Conservation (phyloP, 768 basidiomycete species). For the Saitozyma sp. region DNA sequence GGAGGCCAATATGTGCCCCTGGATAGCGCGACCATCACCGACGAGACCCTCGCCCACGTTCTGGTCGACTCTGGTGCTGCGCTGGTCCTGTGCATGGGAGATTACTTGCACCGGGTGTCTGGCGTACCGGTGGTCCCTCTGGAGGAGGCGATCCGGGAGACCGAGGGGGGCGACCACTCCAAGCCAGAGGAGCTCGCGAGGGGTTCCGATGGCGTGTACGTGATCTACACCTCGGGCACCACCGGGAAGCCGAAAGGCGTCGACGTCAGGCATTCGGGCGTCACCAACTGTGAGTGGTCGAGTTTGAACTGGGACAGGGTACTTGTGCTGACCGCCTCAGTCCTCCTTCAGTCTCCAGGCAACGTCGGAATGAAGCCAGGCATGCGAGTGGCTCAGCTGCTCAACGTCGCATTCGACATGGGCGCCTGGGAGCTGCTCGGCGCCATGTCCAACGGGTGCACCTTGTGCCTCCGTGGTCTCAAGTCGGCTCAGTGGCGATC, state of each 20-base stretch:
- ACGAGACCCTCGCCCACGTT: constrained; percentile 60
- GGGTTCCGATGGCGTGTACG: constrained; percentile 58
- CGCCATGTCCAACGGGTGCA: constrained; percentile 59
- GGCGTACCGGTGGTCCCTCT: constrained; percentile 16
- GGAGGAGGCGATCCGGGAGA: neutral
- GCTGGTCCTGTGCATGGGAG: constrained; percentile 56
- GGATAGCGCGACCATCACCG: constrained; percentile 63
- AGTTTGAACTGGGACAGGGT: too few relatives aligned
- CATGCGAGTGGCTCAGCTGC: constrained; percentile 61
- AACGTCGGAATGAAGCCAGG: constrained; percentile 64
- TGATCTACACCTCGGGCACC: constrained; percentile 64
- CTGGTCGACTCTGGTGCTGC: constrained; percentile 57
- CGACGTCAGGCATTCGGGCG: constrained; percentile 63
- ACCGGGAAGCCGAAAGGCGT: constrained; percentile 65
- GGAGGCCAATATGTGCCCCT: constrained; percentile 65
- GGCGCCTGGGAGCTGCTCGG: constrained; percentile 66
- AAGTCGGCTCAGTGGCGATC: constrained; percentile 59
- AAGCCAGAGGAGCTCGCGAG: constrained; percentile 53
- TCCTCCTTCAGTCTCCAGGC: constrained; percentile 59
- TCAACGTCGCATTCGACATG: constrained; percentile 70
- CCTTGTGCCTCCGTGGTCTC: constrained; percentile 61
- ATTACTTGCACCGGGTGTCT: constrained; percentile 54
- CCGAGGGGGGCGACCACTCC: constrained; percentile 30
- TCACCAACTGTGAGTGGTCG: constrained; percentile 59
- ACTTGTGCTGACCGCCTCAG: constrained; percentile 32